These are phyloP conservation scores for Peniophora sp. DNA, from an alignment of 1,284 basidiomycete species.

Conservation along the genomic window DNA sequence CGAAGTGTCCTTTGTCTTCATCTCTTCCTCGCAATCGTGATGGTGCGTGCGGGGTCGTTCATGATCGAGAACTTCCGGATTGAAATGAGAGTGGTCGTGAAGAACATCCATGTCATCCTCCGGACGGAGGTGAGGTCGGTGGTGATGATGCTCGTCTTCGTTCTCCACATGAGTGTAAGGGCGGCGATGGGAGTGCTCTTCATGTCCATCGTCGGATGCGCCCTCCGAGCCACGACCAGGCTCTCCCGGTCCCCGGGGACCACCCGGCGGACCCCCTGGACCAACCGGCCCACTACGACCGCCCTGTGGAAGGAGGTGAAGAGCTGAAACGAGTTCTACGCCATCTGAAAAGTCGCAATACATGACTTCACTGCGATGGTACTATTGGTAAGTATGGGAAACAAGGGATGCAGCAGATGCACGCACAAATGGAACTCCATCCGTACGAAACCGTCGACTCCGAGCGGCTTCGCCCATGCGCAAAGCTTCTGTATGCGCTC, in stretches of 20 bases:
- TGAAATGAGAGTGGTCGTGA: not conserved
- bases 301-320: conserved; percentile 1
- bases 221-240: too few species aligned
- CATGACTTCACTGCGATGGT: conserved; percentile 36
- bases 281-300: not conserved
- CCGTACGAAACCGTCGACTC: conserved; percentile 16
- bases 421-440: conserved; percentile 42
- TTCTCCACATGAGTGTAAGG: not conserved
- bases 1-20: not conserved
- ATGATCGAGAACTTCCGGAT: not conserved
- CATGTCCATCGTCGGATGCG: not conserved
- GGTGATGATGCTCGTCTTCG: not conserved
- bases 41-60: not conserved
- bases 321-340: conserved; percentile 26
- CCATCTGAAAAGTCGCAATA: conserved; percentile 37
- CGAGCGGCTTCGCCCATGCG: conserved; percentile 2
- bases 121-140: not conserved
- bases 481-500: conserved; percentile 2
- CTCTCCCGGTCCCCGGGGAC: too few species aligned
- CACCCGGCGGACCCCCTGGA: not conserved
- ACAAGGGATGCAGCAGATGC: not conserved
- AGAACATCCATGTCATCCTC: not conserved
- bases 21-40: not conserved
- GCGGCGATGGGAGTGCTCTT: not conserved
- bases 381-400: not conserved